Evolutionary conservation across 805 yeast genomes (phyloP).

Genomic region (Schwanniomyces sp.): DNA sequence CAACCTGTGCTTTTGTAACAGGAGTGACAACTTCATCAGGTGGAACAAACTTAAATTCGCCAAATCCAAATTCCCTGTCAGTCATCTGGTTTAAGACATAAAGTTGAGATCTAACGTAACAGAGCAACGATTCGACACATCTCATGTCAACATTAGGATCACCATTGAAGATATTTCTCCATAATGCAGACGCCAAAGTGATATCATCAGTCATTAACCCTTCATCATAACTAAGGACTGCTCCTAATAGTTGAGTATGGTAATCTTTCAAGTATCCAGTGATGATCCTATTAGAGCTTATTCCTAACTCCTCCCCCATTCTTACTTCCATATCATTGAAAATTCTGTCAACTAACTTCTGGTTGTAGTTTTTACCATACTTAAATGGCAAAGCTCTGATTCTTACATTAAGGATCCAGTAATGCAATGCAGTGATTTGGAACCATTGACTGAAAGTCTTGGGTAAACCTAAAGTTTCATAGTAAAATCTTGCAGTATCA

Average conservation of each 20-base stretch:
- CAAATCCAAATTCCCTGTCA: conserved; percentile 92
- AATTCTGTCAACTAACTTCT: conserved; percentile 82
- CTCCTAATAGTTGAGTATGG: conserved; percentile 86
- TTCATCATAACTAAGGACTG: conserved; percentile 89
- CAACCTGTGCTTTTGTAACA: conserved; percentile 64
- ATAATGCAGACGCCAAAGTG: conserved; percentile 72
- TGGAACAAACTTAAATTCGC: conserved; percentile 80
- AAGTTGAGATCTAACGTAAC: conserved; percentile 84
- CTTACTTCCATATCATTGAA: conserved; percentile 89
- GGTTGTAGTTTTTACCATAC: conserved; percentile 87
- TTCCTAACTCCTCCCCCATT: conserved; percentile 82
- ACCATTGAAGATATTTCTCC: conserved; percentile 92
- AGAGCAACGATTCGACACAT: conserved; percentile 84
- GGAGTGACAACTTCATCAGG: conserved; percentile 78
- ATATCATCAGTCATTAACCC: conserved; percentile 80
- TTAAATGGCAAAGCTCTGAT: conserved; percentile 96
- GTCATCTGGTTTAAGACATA: conserved; percentile 83
- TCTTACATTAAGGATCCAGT: conserved; percentile 91
- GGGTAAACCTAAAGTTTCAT: conserved; percentile 79
- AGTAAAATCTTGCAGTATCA: conserved; percentile 78
- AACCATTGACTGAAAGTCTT: conserved; percentile 94
- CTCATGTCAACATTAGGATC: conserved; percentile 77
- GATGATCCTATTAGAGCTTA: conserved; percentile 75
- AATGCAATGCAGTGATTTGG: conserved; percentile 85
- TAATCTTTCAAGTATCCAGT: conserved; percentile 88